Evolutionary conservation across 257 asterid genomes (phyloP), one percentile per base, ranked within the genome.

Genomic region (Solanum chilense): DNA sequence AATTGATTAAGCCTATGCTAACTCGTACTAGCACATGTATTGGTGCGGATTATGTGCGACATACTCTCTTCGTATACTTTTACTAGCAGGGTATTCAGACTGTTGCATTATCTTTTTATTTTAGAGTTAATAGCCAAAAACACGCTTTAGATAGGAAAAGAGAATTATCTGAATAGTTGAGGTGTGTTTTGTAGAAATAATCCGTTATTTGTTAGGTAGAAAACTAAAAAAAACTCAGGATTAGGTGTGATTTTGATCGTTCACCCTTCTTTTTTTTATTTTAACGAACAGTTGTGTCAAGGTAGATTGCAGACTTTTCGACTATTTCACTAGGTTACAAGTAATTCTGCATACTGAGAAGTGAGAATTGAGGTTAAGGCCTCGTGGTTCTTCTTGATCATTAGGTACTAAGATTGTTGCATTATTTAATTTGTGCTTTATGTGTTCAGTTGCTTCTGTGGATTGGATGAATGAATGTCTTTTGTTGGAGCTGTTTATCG

Each of bases 361-460:
- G 29, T 68, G 23, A 68, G 23, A 14, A 68, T 68, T 68, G 23
- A 68, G 29, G 12, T 68, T 29, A 8, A 31, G n/a, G 21, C 13
- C 13, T 70, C 12, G 31, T 71, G 78, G 25, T 71, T 71, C 77
- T 16, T 31, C 44, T 71, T 16, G 78, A 71, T 45, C 78, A 41
- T 71, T 71, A 87, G 94, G 98, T 94, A 89, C 62, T 83, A 58
- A n/a, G 58, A n/a, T 23, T 75, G 82, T 75, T 41, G 82, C 23
- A 75, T 23, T 23, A 12, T 41, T 5, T 41, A 6, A 75, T 41
- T 75, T 0, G 31, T 39, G 11, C 2, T 15, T 35, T 39, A 5
- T 20, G 82, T 21, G 31, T 74, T 74, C 52, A 74, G 52, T 74
- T 74, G 25, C 52, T 74, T 74, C 31, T 39, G 7, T 21, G 29